phyloP scores from a whole-genome alignment of 345 rosid genomes.

The Populus ilicifolia region DNA sequence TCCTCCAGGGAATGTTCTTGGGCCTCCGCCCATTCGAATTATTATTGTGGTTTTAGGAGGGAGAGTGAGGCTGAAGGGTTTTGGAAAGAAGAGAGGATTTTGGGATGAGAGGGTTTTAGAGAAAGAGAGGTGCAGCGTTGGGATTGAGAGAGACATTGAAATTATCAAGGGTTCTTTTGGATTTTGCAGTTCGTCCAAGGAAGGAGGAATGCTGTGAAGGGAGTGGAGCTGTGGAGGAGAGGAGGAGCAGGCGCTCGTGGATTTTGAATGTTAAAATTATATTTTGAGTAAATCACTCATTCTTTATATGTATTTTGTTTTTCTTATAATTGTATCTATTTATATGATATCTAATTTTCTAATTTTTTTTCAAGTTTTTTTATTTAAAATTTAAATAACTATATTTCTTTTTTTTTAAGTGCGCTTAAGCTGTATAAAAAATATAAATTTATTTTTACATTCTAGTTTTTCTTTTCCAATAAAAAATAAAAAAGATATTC shows the following conservation, averaged over 20 bases:
- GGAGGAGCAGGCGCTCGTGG: not conserved
- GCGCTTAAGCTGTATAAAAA: no score
- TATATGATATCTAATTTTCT: no score
- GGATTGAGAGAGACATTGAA: constrained; percentile 21
- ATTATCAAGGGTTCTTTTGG: not conserved
- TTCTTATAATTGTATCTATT: no score
- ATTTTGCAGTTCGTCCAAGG: not conserved
- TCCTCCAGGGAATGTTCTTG: constrained; percentile 79
- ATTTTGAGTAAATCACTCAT: no score
- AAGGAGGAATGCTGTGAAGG: not conserved
- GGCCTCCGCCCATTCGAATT: constrained; percentile 90
- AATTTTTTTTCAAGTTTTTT: no score
- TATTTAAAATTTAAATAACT: no score
- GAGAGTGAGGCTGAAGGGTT: constrained; percentile 32
- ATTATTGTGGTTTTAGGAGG: constrained; percentile 34
- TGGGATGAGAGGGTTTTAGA: constrained; percentile 2
- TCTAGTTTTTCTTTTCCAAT: no score
- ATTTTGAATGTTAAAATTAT: not conserved
- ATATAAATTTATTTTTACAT: no score
- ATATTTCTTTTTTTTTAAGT: no score
- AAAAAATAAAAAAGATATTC: no score
- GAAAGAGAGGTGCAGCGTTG: not conserved
- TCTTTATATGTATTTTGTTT: no score
- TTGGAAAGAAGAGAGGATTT: constrained; percentile 19
- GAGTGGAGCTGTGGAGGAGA: not conserved